Evolutionary conservation across 2,329 filamentous ascomycete species (phyloP), one percentile per base, ranked within the genome.

Genomic region (Fusarium xylarioides): DNA sequence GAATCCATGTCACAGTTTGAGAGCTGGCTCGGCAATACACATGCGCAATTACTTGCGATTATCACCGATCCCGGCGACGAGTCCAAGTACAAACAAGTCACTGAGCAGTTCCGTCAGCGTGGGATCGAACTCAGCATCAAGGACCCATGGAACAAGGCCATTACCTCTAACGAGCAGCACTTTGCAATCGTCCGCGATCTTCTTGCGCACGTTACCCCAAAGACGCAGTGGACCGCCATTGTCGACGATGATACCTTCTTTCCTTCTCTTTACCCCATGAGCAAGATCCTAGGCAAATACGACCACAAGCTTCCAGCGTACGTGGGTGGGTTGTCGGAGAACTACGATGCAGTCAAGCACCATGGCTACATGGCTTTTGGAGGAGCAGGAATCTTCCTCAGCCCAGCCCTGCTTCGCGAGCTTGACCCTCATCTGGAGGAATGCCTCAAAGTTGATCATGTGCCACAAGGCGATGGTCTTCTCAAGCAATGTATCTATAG

Each of bases 171-270:
- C 49, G 84, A 89, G 68, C 87, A 88, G 43, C 89, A 91, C 76
- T 90, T 91, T 76, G 83, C 87, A 18, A 83, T 91, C 18, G 79
- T 91, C 14, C 81, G 84, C 34, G 82, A 87, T 42, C 83, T 91
- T 67, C 79, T 88, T 30, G 77, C 82, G 30, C 81, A 85, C 55
- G 78, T 82, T 37, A 83, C 80, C 15, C 78, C 83, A 0, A 74
- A 82, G 19, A 89, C 88, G 0, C 81, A 82, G 37, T 91, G 89
- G 89, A 84, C 86, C 19, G 86, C 85, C 50, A 82, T 91, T 54
- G 84, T 91, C 42, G 89, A 91, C 75, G 89, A 91, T 74, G 89
- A 91, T 74, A 91, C 89, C 3, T 91, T 91, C 78, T 91, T 91
- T 78, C 85, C 87, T 4, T 88, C 86, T 4, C 84, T 91, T 49